Percentiles rank a stretch among this genome's conserved stretches.
These are phyloP conservation scores for Cladosporium phlei DNA, from an alignment of 2,329 filamentous ascomycete genomes.

Conservation along the genomic window DNA sequence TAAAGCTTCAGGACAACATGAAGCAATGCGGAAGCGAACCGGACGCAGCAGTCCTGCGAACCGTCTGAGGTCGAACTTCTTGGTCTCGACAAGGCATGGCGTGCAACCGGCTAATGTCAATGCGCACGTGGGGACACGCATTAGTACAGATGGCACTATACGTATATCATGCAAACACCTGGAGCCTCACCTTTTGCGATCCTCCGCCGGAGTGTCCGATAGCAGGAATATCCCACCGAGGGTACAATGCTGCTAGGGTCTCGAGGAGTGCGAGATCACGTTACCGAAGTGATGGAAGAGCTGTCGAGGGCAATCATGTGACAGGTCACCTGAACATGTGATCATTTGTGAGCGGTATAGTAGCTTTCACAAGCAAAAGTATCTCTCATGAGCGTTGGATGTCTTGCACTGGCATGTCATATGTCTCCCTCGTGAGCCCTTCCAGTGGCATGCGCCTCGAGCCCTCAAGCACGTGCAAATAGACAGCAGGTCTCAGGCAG, in stretches of 20 bases:
- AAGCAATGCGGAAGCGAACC: constrained; percentile 7
- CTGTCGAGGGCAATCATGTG: neutral
- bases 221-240: constrained; percentile 8
- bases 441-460: no score
- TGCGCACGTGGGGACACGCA: constrained; percentile 1
- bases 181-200: constrained; percentile 6
- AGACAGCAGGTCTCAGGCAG: no score
- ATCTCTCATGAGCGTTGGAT: no score
- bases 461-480: no score
- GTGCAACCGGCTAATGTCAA: constrained; percentile 4
- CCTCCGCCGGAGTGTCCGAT: constrained; percentile 12
- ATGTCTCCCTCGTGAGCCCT: no score
- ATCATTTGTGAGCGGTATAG: no score
- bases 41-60: neutral
- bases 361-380: no score
- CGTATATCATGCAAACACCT: no score
- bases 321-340: neutral
- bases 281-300: neutral
- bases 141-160: no score
- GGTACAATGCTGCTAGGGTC: neutral
- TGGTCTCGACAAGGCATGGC: neutral
- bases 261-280: neutral
- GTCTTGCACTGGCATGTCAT: no score
- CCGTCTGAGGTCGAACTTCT: neutral
- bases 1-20: neutral